A percentile compares a stretch with the other conserved stretches of the same genome.
Conservation (phyloP, 176 grass and related monocot species). For the Oryza glaberrima region DNA sequence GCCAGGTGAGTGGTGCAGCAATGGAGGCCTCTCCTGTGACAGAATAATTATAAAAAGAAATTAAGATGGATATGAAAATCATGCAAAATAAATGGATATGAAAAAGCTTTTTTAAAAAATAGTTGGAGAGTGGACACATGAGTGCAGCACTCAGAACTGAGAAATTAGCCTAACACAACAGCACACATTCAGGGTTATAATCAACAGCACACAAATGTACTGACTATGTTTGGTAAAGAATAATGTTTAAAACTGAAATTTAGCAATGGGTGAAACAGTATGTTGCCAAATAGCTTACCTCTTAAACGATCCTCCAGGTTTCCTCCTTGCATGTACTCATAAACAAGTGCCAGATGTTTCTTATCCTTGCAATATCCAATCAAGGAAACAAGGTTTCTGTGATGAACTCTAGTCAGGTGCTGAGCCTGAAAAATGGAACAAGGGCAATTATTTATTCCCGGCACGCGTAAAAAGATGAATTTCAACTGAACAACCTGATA, state of each 20-base stretch:
- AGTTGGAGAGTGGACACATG: not conserved
- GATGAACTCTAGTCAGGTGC: conserved; percentile 69
- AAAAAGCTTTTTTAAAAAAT: too few species aligned
- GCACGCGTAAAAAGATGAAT: not conserved
- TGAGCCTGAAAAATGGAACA: conserved; percentile 50
- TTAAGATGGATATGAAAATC: not conserved
- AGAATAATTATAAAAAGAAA: not conserved
- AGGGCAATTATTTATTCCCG: not conserved
- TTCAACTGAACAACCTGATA: conserved; percentile 1
- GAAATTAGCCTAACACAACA: not conserved
- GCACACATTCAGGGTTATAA: not conserved
- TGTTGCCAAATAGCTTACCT: conserved; percentile 30
- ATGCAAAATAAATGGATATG: not conserved
- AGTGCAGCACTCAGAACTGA: not conserved
- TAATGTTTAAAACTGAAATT: not conserved
- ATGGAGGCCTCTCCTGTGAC: conserved; percentile 27
- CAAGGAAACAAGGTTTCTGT: conserved; percentile 69
- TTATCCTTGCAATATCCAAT: conserved; percentile 78
- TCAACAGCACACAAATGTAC: too few species aligned
- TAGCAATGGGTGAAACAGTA: not conserved
- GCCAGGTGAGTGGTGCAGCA: conserved; percentile 49
- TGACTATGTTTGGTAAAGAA: too few species aligned
- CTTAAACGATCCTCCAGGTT: conserved; percentile 42
- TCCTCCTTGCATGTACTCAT: conserved; percentile 62
- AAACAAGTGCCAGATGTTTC: conserved; percentile 56